These are phyloP conservation scores for Leptoxyphium fumago DNA, from an alignment of 2,329 filamentous ascomycete species.

Conservation along the genomic window DNA sequence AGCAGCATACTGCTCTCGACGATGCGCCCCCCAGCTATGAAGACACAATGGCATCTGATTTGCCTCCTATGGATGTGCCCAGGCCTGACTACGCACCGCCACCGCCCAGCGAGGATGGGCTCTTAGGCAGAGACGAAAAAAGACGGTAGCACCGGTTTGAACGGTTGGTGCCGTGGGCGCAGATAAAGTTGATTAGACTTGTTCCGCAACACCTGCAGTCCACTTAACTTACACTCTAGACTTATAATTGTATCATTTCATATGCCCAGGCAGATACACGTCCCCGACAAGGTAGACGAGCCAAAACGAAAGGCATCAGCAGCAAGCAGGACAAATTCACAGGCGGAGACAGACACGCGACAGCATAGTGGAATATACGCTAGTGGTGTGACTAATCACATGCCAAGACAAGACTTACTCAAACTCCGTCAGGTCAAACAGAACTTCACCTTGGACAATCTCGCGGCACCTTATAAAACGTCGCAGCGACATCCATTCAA, in stretches of 20 bases:
- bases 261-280: background rate
- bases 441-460: constrained; percentile 4
- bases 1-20: constrained; percentile 29
- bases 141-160: constrained; percentile 9
- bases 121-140: constrained; percentile 16
- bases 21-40: constrained; percentile 93
- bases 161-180: too few species aligned
- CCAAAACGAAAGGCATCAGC: background rate
- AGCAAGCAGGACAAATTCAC: too few species aligned
- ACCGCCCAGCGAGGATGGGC: constrained; percentile 15
- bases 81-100: constrained; percentile 49
- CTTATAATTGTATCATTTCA: too few species aligned
- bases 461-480: background rate
- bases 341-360: too few species aligned
- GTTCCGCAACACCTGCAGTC: too few species aligned
- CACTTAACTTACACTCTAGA: too few species aligned
- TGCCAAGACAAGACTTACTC: constrained; percentile 1
- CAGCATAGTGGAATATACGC: background rate
- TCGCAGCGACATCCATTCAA: background rate
- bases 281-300: background rate
- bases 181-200: too few species aligned
- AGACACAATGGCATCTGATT: constrained; percentile 69
- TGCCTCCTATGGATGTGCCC: constrained; percentile 58
- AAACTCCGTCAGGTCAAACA: constrained; percentile 1
- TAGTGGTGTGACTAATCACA: background rate